phyloP scores from a whole-genome alignment of 2,329 filamentous ascomycete genomes.

The Fusarium sp. region DNA sequence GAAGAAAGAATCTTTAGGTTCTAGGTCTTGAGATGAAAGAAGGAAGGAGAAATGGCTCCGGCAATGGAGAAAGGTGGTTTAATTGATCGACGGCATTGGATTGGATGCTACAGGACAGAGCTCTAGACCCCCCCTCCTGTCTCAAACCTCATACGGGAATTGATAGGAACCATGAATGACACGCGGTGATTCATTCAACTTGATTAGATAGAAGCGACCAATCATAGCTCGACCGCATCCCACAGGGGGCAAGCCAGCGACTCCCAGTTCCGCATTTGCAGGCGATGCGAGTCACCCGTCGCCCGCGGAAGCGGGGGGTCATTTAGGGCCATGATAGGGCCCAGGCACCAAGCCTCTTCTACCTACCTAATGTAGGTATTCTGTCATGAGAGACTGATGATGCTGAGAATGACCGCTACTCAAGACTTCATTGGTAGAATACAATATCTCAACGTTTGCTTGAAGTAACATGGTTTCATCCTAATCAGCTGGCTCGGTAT shows the following conservation, averaged over 20 bases:
- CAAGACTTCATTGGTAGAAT: neutral
- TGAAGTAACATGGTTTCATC: neutral
- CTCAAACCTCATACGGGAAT: constrained; percentile 9
- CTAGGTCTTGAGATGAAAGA: neutral
- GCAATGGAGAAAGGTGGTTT: constrained; percentile 12
- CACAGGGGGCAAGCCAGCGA: constrained; percentile 43
- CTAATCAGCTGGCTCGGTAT: neutral
- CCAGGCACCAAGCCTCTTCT: neutral
- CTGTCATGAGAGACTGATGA: constrained; percentile 5
- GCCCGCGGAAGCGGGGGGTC: constrained; percentile 20
- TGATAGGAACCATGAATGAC: constrained; percentile 39
- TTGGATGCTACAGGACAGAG: constrained; percentile 22
- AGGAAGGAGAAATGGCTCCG: constrained; percentile 12
- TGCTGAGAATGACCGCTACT: neutral
- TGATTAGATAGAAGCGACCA: constrained; percentile 36
- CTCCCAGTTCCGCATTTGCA: constrained; percentile 20
- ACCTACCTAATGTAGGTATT: neutral
- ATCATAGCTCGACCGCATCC: constrained; percentile 49
- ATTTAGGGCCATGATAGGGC: constrained; percentile 8
- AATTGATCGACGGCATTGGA: constrained; percentile 15
- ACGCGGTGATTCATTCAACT: constrained; percentile 41
- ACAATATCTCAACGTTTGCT: neutral
- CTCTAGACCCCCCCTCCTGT: constrained; percentile 16
- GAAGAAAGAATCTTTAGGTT: constrained; percentile 2
- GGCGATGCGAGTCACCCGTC: constrained; percentile 65